Evolutionary conservation across 768 basidiomycete genomes (phyloP), one percentile per base, ranked within the genome.

Genomic region (Naganishia vaughanmartiniae): DNA sequence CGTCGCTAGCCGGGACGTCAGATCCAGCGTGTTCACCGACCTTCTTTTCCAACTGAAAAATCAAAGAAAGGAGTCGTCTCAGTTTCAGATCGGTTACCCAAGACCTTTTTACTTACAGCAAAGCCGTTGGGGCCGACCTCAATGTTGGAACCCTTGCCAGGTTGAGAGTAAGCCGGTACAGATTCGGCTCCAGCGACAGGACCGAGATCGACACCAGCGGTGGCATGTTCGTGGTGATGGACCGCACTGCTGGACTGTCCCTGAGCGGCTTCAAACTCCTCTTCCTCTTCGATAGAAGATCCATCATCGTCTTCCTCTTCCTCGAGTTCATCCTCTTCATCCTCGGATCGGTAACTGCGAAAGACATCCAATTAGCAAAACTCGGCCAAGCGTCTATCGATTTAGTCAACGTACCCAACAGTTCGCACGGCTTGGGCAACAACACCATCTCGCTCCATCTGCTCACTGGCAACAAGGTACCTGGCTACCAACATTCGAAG

Each of bases 401-500:
- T 1, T 14, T 17, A 30, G 0, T 36, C 10, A 28, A 86, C 83
- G 82, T 93, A 98, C 42, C 95, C 95, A 0, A 86, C 93, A 2
- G 88, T 86, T 65, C 93, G 84, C 21, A 99, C 96, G 30, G 93
- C 95, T 17, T 92, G 91, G 39, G 90, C 91, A 31, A 98, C 90
- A 0, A 93, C 93, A 2, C 95, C 96, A 46, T 88, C 88, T 54
- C 96, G 85, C 83, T 96, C 92, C 83, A 98, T 90, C 79, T 88
- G 86, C 83, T 98, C 96, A 73, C 89, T 91, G 39, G 93, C 93
- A 48, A 98, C 92, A 66, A 99, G 85, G 79, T 96, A 97, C 72
- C 92, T 82, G 26, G 93, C 92, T 76, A 93, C 94, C 48, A 95
- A 83, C 92, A 94, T 93, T 72, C 91, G 83, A 48, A 94, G 85